phyloP scores from a whole-genome alignment of 306 rosid genomes.

The Astragalus membranaceus region DNA sequence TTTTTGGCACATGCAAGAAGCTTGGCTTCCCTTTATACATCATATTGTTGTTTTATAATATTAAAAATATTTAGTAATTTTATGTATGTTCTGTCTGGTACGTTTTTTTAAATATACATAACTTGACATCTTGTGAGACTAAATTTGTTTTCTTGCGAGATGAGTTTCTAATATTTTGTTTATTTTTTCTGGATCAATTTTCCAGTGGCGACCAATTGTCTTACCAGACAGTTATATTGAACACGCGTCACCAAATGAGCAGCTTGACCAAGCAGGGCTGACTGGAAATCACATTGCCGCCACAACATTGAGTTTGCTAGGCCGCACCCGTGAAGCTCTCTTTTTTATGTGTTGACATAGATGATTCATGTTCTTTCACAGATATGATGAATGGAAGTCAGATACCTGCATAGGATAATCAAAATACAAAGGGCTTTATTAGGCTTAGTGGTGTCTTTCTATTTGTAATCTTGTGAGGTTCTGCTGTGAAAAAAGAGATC shows the following conservation, averaged over 20 bases:
- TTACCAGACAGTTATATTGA: slow-evolving; percentile 84
- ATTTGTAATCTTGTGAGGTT: slow-evolving; percentile 7
- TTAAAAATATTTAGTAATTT: neutral
- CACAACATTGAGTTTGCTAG: slow-evolving; percentile 69
- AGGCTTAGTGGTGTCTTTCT: slow-evolving; percentile 5
- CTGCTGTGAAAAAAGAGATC: neutral
- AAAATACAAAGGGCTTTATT: slow-evolving; percentile 1
- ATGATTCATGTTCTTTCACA: neutral
- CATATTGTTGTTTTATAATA: neutral
- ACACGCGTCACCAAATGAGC: slow-evolving; percentile 75
- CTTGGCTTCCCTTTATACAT: too few species aligned
- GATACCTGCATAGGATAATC: neutral
- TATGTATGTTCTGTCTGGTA: neutral
- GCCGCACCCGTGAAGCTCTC: slow-evolving; percentile 89
- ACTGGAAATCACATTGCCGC: slow-evolving; percentile 92
- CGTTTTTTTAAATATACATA: neutral
- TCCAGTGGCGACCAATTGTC: slow-evolving; percentile 85
- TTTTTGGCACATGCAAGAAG: too few species aligned
- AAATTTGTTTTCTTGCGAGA: neutral
- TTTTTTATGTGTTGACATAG: slow-evolving; percentile 43
- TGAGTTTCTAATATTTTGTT: slow-evolving; percentile 9
- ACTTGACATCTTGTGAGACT: neutral
- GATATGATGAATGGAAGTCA: neutral
- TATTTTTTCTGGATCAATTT: slow-evolving; percentile 2
- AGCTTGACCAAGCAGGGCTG: slow-evolving; percentile 72